Evolutionary conservation across 345 rosid species (phyloP).

Genomic region (Cochlearia excelsa): DNA sequence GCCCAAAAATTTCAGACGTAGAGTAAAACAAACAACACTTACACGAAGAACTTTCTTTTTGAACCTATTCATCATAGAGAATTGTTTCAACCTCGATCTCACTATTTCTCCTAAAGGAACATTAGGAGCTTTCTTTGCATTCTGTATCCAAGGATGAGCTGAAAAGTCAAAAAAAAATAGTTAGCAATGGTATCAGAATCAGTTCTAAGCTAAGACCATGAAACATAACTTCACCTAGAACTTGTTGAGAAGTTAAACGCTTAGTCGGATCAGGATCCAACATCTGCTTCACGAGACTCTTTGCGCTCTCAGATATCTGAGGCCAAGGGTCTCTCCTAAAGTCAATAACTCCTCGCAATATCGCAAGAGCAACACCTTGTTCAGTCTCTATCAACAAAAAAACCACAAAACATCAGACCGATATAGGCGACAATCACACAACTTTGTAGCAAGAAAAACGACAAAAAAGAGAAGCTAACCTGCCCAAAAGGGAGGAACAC

Average conservation of each 20-base stretch:
- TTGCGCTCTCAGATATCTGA: conserved; percentile 83
- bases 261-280: conserved; percentile 72
- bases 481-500: conserved; percentile 97
- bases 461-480: conserved; percentile 40
- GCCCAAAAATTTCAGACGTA: conserved; percentile 4
- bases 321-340: conserved; percentile 97
- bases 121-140: conserved; percentile 93
- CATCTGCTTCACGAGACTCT: conserved; percentile 85
- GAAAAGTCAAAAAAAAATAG: conserved; percentile 18
- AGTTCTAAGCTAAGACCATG: background rate
- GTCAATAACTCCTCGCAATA: conserved; percentile 77
- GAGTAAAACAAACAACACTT: conserved; percentile 30
- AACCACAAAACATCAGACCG: conserved; percentile 4
- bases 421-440: conserved; percentile 2
- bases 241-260: conserved; percentile 83
- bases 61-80: conserved; percentile 92
- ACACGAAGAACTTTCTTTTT: conserved; percentile 91
- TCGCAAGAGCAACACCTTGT: conserved; percentile 97
- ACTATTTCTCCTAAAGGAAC: conserved; percentile 96
- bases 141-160: conserved; percentile 95
- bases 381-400: conserved; percentile 63
- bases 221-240: conserved; percentile 58
- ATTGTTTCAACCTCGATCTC: conserved; percentile 89
- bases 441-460: background rate
- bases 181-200: conserved; percentile 3